Conservation (phyloP, 208 protist genomes). For the Leishmania martiniquensis region DNA sequence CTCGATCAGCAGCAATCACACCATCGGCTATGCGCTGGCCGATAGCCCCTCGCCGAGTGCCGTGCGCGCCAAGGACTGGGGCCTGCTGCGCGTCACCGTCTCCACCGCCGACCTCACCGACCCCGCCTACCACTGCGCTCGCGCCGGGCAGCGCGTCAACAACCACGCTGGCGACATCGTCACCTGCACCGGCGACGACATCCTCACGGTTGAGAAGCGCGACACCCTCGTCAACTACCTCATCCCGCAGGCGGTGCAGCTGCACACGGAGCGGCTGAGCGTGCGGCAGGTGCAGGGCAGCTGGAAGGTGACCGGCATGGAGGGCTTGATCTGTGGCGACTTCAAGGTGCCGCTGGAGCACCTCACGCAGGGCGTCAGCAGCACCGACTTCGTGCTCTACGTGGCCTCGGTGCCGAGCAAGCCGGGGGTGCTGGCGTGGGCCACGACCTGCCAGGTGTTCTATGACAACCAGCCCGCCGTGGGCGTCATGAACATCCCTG, state of each 20-base stretch:
- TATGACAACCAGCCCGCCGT: conserved; percentile 27
- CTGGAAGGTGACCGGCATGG: conserved; percentile 25
- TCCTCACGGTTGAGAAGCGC: conserved; percentile 46
- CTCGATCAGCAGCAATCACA: too few species aligned
- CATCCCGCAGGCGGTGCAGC: conserved; percentile 47
- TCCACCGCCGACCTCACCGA: conserved; percentile 38
- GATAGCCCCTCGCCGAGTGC: conserved; percentile 32
- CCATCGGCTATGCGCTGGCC: conserved; percentile 7
- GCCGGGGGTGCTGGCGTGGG: conserved; percentile 41
- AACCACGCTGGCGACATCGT: conserved; percentile 24
- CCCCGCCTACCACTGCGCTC: conserved; percentile 42
- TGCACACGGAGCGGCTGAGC: conserved; percentile 49
- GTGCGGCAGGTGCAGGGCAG: conserved; percentile 29
- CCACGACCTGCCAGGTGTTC: conserved; percentile 42
- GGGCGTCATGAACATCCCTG: conserved; percentile 55
- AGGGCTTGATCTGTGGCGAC: neutral
- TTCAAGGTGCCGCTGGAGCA: conserved; percentile 30
- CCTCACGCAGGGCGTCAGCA: conserved; percentile 35
- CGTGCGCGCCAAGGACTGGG: conserved; percentile 9
- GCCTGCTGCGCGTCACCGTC: conserved; percentile 44
- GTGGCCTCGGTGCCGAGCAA: conserved; percentile 41
- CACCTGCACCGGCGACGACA: conserved; percentile 28
- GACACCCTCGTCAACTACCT: conserved; percentile 31
- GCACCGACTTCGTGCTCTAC: conserved; percentile 73
- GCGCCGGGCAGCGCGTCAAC: conserved; percentile 11